Evolutionary conservation across 1,284 basidiomycete species (phyloP), one percentile per base, ranked within the genome.

Genomic region (Microbotryum intermedium): DNA sequence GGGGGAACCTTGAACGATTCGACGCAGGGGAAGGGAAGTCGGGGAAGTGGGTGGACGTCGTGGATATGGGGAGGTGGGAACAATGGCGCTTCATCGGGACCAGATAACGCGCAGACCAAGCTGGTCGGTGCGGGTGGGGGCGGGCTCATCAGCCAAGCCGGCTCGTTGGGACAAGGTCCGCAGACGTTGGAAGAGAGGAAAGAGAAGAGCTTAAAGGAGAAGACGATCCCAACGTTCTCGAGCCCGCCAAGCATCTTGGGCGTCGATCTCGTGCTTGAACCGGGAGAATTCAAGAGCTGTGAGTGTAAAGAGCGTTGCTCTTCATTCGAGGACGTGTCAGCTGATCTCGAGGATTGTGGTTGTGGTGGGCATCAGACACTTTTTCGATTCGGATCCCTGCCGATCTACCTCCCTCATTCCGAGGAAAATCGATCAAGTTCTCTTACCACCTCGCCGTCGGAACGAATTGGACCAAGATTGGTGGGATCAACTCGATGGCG

Each of bases 371-470:
- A 43, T 26, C 68, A 93, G 90, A 88, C 74, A 84, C 83, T 2
- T 94, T 93, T 73, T 82, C 82, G 0, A 75, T 92, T 3, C 75
- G 77, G 3, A 76, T 97, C 1, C 92, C 94, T 0, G 77, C 83
- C 6, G 83, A 83, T 59, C 78, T 97, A 0, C 94, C 94, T 0
- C 94, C 94, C 0, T 90, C 91, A 0, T 95, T 88, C 77, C 81
- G 83, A 46, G 94, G 94, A 2, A 84, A 86, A 54, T 80, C 85
- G 1, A 79, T 97, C 64, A 81, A 81, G 68, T 93, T 98, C 74
- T 85, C 85, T 10, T 98, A 97, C 73, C 85, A 90, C 67, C 81
- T 98, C 13, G 79, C 88, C 11, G 80, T 97, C 2, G 91, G 92
- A 1, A 86, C 87, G 0, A 92, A 88, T 75, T 82, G 90, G 4